Conservation (phyloP, 2,329 filamentous ascomycete genomes). For the Pseudogymnoascus sp. region DNA sequence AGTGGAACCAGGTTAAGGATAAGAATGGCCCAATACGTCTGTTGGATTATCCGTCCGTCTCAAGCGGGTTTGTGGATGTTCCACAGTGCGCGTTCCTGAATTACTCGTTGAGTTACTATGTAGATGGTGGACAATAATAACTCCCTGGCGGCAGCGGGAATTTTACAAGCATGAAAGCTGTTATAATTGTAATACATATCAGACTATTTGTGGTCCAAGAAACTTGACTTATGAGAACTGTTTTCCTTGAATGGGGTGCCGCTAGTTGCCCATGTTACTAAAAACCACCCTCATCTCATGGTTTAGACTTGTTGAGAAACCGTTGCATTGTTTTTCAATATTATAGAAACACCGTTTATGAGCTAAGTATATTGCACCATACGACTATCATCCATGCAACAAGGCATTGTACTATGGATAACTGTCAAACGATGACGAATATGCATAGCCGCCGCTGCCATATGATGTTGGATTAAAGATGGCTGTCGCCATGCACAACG, state of each 20-base stretch:
- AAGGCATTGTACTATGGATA: not conserved
- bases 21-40: constrained; percentile 33
- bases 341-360: not conserved
- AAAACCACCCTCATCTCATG: not conserved
- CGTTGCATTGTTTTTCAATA: not conserved
- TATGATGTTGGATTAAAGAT: not conserved
- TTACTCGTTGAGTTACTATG: constrained; percentile 34
- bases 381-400: not conserved
- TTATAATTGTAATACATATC: not conserved
- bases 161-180: not conserved
- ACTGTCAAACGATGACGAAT: not conserved
- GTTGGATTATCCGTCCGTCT: constrained; percentile 36
- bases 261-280: not conserved
- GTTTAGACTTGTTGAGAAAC: not conserved
- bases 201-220: not conserved
- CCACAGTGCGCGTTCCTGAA: constrained; percentile 39
- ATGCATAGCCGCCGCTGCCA: not conserved
- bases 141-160: not conserved
- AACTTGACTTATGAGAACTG: not conserved
- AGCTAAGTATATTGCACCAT: not conserved
- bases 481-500: not conserved
- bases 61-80: constrained; percentile 35
- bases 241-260: not conserved
- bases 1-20: constrained; percentile 33
- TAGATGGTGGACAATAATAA: constrained; percentile 20